Evolutionary conservation across 1,284 basidiomycete genomes (phyloP), one percentile per base, ranked within the genome.

Genomic region (Malassezia yamatoensis): DNA sequence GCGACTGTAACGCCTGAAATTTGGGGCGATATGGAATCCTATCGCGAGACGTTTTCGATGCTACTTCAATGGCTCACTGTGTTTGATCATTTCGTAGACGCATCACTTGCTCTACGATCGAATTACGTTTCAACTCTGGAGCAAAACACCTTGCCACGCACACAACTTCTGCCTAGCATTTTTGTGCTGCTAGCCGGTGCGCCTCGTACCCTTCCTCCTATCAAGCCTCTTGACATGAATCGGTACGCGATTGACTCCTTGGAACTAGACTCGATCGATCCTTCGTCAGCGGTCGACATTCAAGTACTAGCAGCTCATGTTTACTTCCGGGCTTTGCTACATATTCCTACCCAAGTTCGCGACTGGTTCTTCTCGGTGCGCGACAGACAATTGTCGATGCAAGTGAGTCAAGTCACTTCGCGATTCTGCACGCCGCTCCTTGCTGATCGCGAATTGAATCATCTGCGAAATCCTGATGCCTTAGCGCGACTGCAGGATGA

Each of bases 381-480:
- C 67, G 90, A 96, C 74, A 84, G 87, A 15, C 88, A 91, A 68
- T 80, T 96, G 2, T 85, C 84, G 16, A 80, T 82, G 35, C 80
- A 84, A 2, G 81, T 98, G 56, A 80, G 84, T 2, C 78, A 81
- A 34, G 90, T 89, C 74, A 94, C 89, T 0, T 83, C 87, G 0
- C 80, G 82, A n/a, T 80, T 88, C 77, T 90, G 93, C 78, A 93
- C 91, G 1, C 90, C 91, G 0, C 82, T 88, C 39, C 83, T 99
- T 66, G 87, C 96, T 66, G 80, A 78, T 24, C 80, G 87, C 34
- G 91, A 96, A 71, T 80, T 98, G 15, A 79, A 82, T 2, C 84
- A 85, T 48, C 80, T 96, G 39, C 84, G 84, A 58, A 80, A 83
- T 46, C 82, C 86, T 0, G 79, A 80, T 0, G 79, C 81, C 0